Evolutionary conservation across 169 alveolate species (phyloP).

Genomic region (Babesia divergens): DNA sequence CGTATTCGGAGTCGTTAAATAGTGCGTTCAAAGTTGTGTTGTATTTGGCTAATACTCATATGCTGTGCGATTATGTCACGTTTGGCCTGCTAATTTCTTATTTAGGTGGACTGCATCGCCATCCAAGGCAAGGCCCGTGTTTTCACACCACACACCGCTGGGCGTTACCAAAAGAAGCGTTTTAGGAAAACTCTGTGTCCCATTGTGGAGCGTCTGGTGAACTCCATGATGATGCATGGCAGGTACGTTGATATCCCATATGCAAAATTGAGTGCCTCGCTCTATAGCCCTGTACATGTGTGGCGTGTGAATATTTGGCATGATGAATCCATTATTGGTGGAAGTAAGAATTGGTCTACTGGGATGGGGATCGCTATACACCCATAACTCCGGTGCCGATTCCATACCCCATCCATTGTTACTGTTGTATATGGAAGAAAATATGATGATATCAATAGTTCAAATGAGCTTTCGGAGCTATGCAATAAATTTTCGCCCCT

Average conservation of each 20-base stretch:
- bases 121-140: conserved; percentile 92
- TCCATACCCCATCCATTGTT: no score
- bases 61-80: no score
- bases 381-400: no score
- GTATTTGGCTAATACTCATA: no score
- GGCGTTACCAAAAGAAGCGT: conserved; percentile 96
- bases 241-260: conserved; percentile 55
- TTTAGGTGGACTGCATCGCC: conserved; percentile 89
- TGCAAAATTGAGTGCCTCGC: no score
- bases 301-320: no score
- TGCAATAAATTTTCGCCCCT: conserved; percentile 72
- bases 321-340: no score
- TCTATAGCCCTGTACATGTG: no score
- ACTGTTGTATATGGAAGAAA: conserved; percentile 5
- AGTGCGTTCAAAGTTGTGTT: no score
- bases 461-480: conserved; percentile 49
- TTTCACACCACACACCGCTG: conserved; percentile 98
- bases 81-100: conserved; percentile 43
- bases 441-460: conserved; percentile 59
- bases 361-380: no score
- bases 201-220: conserved; percentile 96
- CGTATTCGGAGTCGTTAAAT: no score
- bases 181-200: conserved; percentile 99
- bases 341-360: no score
- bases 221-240: conserved; percentile 86